Base-by-base conservation (phyloP, 345 rosid genomes). In the Brassica rapa region DNA sequence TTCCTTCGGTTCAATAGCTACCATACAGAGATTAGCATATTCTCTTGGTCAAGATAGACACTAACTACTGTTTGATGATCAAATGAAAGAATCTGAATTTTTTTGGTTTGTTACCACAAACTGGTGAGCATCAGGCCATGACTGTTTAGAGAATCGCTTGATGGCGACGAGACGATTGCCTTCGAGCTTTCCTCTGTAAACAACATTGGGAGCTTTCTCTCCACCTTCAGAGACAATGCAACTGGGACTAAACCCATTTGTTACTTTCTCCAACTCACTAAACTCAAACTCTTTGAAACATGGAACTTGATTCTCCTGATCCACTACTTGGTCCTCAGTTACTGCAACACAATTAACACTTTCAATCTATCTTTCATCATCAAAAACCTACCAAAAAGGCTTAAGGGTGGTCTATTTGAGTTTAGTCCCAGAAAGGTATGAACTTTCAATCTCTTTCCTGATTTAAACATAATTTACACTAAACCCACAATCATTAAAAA, bases 81-180 rank as follows among this genome's bases (percentile, higher is more conserved):
- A 30, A 30, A 30, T 30, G 33, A 30, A 37, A 60, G 8, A 60
- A 61, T 33, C 37, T 72, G 14, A 72, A 72, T 12, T 41, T 3
- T 53, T 4, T 53, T 43, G 21, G 23, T 2, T 68, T 68, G n/a
- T 68, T 49, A 74, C 77, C 57, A 86, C 84, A 81, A 93, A 93
- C 83, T 89, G 98, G 4, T 85, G 83, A 35, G 98, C 93, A 80
- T 93, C 93, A 29, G 98, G 98, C 98, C 98, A 93, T 1, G 98
- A 86, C 60, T 81, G 89, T 67, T 74, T 86, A 8, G 98, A 89
- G 85, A 93, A 93, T 49, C 93, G 88, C 75, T 93, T 93, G 72
- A 91, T 78, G 66, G 98, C 96, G 6, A 93, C 93, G 8, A 76
- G 71, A 19, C 89, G 81, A 62, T 85, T 86, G 83, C 56, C 86